Conservation (phyloP, 2,329 filamentous ascomycete genomes). For the Microsporum ferrugineum region DNA sequence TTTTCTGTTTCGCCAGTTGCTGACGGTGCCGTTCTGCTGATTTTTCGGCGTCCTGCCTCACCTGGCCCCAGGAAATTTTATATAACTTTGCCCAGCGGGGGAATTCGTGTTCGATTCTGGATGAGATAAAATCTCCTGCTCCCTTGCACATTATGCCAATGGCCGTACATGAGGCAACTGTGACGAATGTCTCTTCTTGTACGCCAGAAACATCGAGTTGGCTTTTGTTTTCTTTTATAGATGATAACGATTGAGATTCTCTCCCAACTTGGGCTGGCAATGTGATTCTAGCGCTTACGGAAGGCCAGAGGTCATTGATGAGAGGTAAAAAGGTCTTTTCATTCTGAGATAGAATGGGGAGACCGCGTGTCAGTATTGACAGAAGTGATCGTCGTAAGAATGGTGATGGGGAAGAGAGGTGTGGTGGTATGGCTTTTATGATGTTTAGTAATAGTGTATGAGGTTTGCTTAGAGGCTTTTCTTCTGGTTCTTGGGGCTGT, state of each 20-base stretch:
- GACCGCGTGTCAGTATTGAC: slow-evolving; percentile 60
- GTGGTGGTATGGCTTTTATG: slow-evolving; percentile 72
- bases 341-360: slow-evolving; percentile 59
- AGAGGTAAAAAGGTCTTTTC: slow-evolving; percentile 79
- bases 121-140: slow-evolving; percentile 70
- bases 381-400: slow-evolving; percentile 68
- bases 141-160: slow-evolving; percentile 56
- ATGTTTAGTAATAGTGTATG: slow-evolving; percentile 76
- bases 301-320: slow-evolving; percentile 83
- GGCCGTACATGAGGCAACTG: slow-evolving; percentile 57
- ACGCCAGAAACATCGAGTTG: slow-evolving; percentile 18
- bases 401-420: slow-evolving; percentile 74
- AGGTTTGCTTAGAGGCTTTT: slow-evolving; percentile 59
- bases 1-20: slow-evolving; percentile 5
- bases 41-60: slow-evolving; percentile 28
- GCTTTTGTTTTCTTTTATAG: slow-evolving; percentile 22
- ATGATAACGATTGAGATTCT: slow-evolving; percentile 35
- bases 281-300: slow-evolving; percentile 41
- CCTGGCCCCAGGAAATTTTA: slow-evolving; percentile 27
- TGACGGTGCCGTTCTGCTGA: slow-evolving; percentile 24
- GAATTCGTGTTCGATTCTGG: slow-evolving; percentile 61
- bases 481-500: slow-evolving; percentile 38
- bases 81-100: slow-evolving; percentile 34
- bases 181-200: slow-evolving; percentile 41
- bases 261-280: slow-evolving; percentile 42